Conservation (phyloP, 2,329 filamentous ascomycete genomes). For the Pseudocercospora crystallina region DNA sequence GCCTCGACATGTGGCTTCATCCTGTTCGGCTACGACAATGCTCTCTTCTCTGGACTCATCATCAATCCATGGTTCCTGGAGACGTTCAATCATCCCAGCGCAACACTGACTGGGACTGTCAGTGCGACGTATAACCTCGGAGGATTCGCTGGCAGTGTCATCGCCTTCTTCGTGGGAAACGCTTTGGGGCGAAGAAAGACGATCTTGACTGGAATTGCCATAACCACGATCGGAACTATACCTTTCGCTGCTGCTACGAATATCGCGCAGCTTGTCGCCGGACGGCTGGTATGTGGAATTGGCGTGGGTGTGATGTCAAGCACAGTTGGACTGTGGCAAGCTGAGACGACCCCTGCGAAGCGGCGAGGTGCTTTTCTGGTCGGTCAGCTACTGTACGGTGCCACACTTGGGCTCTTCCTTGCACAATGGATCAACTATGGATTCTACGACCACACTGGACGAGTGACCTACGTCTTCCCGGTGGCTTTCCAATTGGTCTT, state of each 20-base stretch:
- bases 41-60: slow-evolving; percentile 12
- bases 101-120: slow-evolving; percentile 6
- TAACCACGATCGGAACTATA: slow-evolving; percentile 45
- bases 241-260: slow-evolving; percentile 39
- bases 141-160: slow-evolving; percentile 7
- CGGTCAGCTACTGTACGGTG: slow-evolving; percentile 53
- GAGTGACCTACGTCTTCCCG: slow-evolving; percentile 57
- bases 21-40: slow-evolving; percentile 15
- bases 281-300: slow-evolving; percentile 50
- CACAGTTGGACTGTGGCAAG: slow-evolving; percentile 12
- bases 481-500: slow-evolving; percentile 48
- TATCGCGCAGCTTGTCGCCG: slow-evolving; percentile 53
- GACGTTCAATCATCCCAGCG: slow-evolving; percentile 5
- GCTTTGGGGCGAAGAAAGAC: slow-evolving; percentile 42
- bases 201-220: slow-evolving; percentile 42
- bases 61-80: slow-evolving; percentile 13
- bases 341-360: slow-evolving; percentile 56
- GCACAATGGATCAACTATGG: slow-evolving; percentile 55
- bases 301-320: slow-evolving; percentile 6
- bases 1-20: slow-evolving; percentile 15
- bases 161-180: slow-evolving; percentile 12
- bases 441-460: slow-evolving; percentile 33
- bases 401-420: slow-evolving; percentile 38
- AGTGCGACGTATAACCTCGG: slow-evolving; percentile 12
- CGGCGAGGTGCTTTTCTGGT: slow-evolving; percentile 60